Evolutionary conservation across 2,329 filamentous ascomycete species (phyloP), one percentile per base, ranked within the genome.

Genomic region (Rachicladosporium sp.): DNA sequence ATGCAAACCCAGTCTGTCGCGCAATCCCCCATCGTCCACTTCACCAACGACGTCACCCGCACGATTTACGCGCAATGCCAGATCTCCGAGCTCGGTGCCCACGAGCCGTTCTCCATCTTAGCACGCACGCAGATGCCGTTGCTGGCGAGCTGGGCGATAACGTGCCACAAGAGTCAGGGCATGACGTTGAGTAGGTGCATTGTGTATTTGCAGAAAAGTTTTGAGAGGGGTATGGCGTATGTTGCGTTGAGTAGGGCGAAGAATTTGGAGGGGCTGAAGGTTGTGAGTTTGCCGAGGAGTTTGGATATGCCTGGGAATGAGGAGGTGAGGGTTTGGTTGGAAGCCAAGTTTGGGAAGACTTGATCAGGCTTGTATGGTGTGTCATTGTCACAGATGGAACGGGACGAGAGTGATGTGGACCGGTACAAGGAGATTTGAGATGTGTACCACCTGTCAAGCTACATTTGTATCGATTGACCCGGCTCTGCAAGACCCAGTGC

Each of bases 71-170:
- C 75, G 0, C 62, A 70, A 9, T 76, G 71, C 49, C 61, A 64
- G 7, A 54, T 71, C 21, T 65, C 60, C 11, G 59, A 70, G 38
- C 45, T 72, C 0, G 71, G 71, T 2, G 57, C 66, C 31, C 52
- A 58, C 2, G 12, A 52, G 36, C 70, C 71, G 0, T 69, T 68
- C 45, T 68, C 63, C 29, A 47, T 70, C 1, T 51, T 78, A 0
- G 61, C 63, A 1, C 63, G 77, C n/a, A 76, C 74, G 0, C 76
- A 80, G 50, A 66, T 81, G 4, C 78, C 77, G 0, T 61, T 81
- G 0, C 57, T 67, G 1, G 62, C 74, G 0, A 77, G 69, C 0
- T 81, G 76, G 71, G 77, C 77, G 0, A 68, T 79, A 49, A 80
- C 69, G 0, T 70, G 78, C 2, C 77, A 81, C 52, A 79, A 77